A percentile compares a stretch with the other conserved stretches of the same genome.
Conservation (phyloP, 768 basidiomycete genomes). For the Boletus sp. region DNA sequence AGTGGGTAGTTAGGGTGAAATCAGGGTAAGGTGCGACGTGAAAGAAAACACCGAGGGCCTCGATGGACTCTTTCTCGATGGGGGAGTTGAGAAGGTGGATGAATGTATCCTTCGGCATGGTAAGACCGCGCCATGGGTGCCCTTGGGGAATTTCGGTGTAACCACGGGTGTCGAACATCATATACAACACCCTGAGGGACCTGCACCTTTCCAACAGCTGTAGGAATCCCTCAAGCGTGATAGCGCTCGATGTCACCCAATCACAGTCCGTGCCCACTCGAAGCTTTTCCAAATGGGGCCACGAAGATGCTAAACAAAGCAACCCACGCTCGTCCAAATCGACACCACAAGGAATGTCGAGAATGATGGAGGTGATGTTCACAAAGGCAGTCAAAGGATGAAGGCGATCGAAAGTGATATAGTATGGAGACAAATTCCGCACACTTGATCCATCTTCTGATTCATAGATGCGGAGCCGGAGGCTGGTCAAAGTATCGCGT, state of each 20-base stretch:
- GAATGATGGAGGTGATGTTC: conserved; percentile 2
- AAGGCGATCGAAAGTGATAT: conserved; percentile 1
- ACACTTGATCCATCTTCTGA: neutral
- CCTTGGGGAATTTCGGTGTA: conserved; percentile 8
- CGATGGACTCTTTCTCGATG: conserved; percentile 1
- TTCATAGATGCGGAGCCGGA: neutral
- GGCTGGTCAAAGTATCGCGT: neutral
- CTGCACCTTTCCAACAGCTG: conserved; percentile 12
- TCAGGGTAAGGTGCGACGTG: conserved; percentile 2
- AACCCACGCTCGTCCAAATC: conserved; percentile 9
- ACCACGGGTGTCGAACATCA: conserved; percentile 6
- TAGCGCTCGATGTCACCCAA: conserved; percentile 2
- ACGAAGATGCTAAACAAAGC: conserved; percentile 12
- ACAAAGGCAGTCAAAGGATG: conserved; percentile 1
- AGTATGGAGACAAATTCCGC: neutral
- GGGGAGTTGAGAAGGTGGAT: conserved; percentile 2
- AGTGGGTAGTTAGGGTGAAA: conserved; percentile 1
- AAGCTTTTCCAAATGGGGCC: conserved; percentile 5
- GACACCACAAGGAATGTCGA: neutral
- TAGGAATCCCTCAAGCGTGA: conserved; percentile 11
- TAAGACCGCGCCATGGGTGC: conserved; percentile 9
- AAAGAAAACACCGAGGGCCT: conserved; percentile 13
- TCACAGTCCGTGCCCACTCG: neutral
- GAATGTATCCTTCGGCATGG: neutral
- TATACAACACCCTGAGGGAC: conserved; percentile 2